Conservation (phyloP, 2,329 filamentous ascomycete genomes). For the Mycogone perniciosa region DNA sequence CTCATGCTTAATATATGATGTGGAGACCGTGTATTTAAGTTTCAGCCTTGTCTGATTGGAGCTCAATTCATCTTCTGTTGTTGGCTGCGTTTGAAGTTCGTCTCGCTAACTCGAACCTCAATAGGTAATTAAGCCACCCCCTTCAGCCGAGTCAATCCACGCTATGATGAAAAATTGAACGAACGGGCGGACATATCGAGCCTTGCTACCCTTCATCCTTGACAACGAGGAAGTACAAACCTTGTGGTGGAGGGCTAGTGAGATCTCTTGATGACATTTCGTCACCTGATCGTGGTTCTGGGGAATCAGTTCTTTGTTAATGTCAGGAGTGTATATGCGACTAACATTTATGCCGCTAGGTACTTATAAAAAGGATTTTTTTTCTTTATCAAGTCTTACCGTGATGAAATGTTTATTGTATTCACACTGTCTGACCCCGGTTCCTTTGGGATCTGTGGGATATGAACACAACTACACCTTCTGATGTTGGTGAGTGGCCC, state of each 20-base stretch:
- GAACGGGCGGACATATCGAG: slow-evolving; percentile 65
- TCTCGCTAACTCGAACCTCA: slow-evolving; percentile 32
- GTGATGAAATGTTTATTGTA: slow-evolving; percentile 47
- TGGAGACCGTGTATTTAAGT: slow-evolving; percentile 55
- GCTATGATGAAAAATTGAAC: slow-evolving; percentile 60
- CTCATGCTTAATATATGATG: slow-evolving; percentile 61
- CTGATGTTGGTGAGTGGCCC: slow-evolving; percentile 40
- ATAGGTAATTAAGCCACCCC: slow-evolving; percentile 35
- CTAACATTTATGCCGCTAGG: slow-evolving; percentile 31
- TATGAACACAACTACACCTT: slow-evolving; percentile 50
- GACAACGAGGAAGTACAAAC: slow-evolving; percentile 57
- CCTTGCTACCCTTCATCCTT: slow-evolving; percentile 39
- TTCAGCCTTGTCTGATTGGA: slow-evolving; percentile 64
- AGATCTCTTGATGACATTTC: slow-evolving; percentile 59
- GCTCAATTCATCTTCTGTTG: slow-evolving; percentile 22
- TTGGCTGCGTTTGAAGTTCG: slow-evolving; percentile 14
- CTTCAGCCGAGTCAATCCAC: slow-evolving; percentile 19
- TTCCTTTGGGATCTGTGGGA: slow-evolving; percentile 32
- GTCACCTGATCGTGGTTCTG: slow-evolving; percentile 52
- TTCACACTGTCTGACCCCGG: slow-evolving; percentile 54
- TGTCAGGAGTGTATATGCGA: slow-evolving; percentile 17
- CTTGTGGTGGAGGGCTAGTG: slow-evolving; percentile 45
- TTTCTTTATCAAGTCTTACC: slow-evolving; percentile 15
- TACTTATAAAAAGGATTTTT: slow-evolving; percentile 25
- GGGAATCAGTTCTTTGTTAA: slow-evolving; percentile 24